A percentile compares a stretch with the other conserved stretches of the same genome.
Conservation (phyloP, 176 grass and related monocot genomes). For the Tillandsia fasciculata region DNA sequence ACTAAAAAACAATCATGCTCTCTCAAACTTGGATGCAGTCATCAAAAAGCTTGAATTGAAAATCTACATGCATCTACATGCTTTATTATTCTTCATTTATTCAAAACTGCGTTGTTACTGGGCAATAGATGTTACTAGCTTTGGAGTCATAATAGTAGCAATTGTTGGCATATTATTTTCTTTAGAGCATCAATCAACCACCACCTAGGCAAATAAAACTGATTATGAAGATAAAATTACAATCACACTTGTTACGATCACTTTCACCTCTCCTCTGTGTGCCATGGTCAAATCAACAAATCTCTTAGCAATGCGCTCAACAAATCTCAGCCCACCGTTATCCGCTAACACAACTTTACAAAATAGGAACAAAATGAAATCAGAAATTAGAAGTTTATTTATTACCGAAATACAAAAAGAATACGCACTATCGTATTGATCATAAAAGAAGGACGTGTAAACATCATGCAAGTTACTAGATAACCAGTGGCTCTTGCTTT, state of each 20-base stretch:
- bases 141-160: no score
- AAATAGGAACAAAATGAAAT: constrained; percentile 3
- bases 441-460: no score
- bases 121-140: no score
- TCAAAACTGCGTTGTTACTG: no score
- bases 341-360: constrained; percentile 65
- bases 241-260: constrained; percentile 72
- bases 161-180: not conserved
- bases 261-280: constrained; percentile 84
- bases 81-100: no score
- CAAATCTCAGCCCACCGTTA: constrained; percentile 73
- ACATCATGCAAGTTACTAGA: no score
- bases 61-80: not conserved
- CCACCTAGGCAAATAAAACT: not conserved
- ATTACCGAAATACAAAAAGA: no score
- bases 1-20: no score
- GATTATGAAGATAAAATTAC: constrained; percentile 42
- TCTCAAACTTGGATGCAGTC: no score
- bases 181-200: not conserved
- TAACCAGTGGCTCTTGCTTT: no score
- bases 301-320: constrained; percentile 72
- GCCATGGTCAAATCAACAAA: constrained; percentile 94
- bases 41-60: no score
- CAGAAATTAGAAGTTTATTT: not conserved
- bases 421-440: no score